These are phyloP conservation scores for Aphanoascus verrucosus DNA, from an alignment of 2,329 filamentous ascomycete species.

Conservation along the genomic window DNA sequence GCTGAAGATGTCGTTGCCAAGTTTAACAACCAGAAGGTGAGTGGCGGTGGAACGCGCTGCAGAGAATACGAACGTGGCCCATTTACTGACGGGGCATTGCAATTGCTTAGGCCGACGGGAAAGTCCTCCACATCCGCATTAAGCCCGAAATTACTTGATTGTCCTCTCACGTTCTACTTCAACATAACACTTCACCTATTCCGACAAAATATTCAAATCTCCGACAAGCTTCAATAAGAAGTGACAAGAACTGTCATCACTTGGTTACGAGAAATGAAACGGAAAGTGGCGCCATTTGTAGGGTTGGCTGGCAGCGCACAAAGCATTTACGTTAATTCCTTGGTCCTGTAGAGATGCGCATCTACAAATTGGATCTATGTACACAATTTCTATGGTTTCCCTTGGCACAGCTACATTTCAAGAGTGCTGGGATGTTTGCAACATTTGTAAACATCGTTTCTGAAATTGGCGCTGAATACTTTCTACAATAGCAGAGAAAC, in stretches of 20 bases:
- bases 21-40: constrained; percentile 53
- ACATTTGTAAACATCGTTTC: background rate
- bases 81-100: background rate
- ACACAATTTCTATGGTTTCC: constrained; percentile 2
- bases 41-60: constrained; percentile 8
- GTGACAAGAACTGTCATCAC: background rate
- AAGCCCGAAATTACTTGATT: constrained; percentile 25
- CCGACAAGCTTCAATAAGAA: background rate
- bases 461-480: background rate
- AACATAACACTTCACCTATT: background rate
- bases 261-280: background rate
- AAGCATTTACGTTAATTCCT: background rate
- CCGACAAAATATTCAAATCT: background rate
- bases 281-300: background rate
- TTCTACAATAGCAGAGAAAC: background rate
- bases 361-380: background rate
- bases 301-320: background rate
- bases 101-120: constrained; percentile 45
- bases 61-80: background rate
- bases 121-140: constrained; percentile 47
- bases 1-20: constrained; percentile 51
- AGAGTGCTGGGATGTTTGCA: background rate
- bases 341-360: background rate
- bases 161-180: background rate
- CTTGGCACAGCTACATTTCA: background rate